A percentile compares a stretch with the other conserved stretches of the same genome.
Evolutionary conservation across 257 asterid species (phyloP).

Genomic region (Nicotiana tomentosiformis): DNA sequence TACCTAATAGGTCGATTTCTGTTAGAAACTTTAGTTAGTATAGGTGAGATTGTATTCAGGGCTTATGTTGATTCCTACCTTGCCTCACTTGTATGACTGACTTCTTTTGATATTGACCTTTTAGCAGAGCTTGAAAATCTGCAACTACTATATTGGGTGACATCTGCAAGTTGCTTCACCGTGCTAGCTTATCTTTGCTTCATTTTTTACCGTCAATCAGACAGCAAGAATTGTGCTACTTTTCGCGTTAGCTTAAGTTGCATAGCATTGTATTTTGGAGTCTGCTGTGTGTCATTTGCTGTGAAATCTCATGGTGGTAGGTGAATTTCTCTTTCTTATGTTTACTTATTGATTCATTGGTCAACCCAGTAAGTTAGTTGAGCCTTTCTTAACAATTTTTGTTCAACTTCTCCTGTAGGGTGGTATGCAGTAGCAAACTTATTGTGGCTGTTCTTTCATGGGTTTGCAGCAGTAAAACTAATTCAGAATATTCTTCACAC

Average conservation of each 20-base stretch:
- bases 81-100: neutral
- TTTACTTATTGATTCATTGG: neutral
- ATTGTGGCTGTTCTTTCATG: slow-evolving; percentile 68
- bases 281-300: slow-evolving; percentile 33
- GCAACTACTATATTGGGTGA: slow-evolving; percentile 75
- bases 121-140: slow-evolving; percentile 67
- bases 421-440: slow-evolving; percentile 41
- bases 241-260: slow-evolving; percentile 29
- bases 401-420: slow-evolving; percentile 35
- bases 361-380: slow-evolving; percentile 7
- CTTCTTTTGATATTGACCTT: slow-evolving; percentile 2
- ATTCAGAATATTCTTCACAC: slow-evolving; percentile 58
- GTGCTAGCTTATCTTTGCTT: slow-evolving; percentile 53
- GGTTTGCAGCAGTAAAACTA: slow-evolving; percentile 52
- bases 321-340: slow-evolving; percentile 11
- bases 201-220: slow-evolving; percentile 31
- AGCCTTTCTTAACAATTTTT: neutral
- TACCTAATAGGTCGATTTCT: neutral
- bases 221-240: slow-evolving; percentile 11
- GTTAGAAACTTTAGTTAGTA: neutral
- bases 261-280: slow-evolving; percentile 38
- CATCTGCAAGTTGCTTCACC: slow-evolving; percentile 55
- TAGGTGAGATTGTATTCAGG: neutral
- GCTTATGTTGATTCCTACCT: neutral
- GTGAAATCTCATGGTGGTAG: slow-evolving; percentile 36